Base-by-base conservation (phyloP, 164 flowering plant genomes). In the Hamamelis virginiana region DNA sequence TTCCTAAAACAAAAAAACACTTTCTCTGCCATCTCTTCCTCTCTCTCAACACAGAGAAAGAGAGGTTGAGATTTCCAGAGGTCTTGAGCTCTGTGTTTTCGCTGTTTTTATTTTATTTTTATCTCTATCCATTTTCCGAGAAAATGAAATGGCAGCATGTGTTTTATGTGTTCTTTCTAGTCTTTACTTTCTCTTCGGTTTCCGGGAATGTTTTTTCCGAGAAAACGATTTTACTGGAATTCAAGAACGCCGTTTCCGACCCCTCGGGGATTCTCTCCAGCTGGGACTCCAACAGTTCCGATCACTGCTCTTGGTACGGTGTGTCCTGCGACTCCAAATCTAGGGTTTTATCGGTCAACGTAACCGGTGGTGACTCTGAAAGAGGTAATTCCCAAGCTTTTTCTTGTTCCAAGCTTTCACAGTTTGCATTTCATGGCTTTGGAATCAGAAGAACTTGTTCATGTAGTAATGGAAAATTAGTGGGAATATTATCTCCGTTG, bases 271-370 rank as follows among this genome's bases (percentile, higher is more conserved):
- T 89, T 67, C 82, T 87, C 48, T 72, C 87, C 11, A 65, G 77
- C 64, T 92, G 95, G 96, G 62, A 68, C 64, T 21, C 73, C 4
- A 44, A 55, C 28, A 65, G 22, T 52, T 61, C 66, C 3, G 63
- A 74, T 46, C 74, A 83, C 76, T 91, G 97, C 73, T 77, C 84
- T 0, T 91, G 96, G 97, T 52, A 22, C 53, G 98, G 96, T 9
- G 86, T 92, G n/a, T 38, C 72, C 22, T 92, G 98, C 80, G 80
- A 81, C 74, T 66, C 82, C 12, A 61, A 71, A 16, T 78, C 78
- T 22, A 72, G 91, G 72, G 91, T 87, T 69, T 43, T 66, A 4
- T 52, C 76, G 38, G 68, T 88, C 23, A 80, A 71, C n/a, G 62
- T 88, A 27, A 59, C 78, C 8, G 86, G 86, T 26, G 76, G 72